These are phyloP conservation scores for Scheffersomyces illinoinensis DNA, from an alignment of 1,139 yeast genomes.

Conservation along the genomic window DNA sequence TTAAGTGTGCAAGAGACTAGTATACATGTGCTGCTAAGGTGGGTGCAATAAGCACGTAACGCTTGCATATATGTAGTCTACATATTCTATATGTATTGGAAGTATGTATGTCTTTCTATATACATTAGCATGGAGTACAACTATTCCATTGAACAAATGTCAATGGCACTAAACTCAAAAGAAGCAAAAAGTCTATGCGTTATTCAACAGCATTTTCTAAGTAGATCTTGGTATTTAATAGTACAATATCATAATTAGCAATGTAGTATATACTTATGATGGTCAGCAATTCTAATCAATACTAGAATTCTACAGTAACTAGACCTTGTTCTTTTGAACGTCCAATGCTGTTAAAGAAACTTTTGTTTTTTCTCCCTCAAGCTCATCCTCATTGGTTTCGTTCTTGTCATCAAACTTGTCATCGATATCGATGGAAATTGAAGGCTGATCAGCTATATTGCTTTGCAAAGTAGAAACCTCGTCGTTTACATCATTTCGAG, in stretches of 20 bases:
- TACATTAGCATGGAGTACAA: no score
- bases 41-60: no score
- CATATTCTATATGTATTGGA: no score
- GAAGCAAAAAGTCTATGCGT: no score
- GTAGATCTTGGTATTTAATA: no score
- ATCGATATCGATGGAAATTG: background rate
- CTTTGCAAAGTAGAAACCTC: conserved; percentile 18
- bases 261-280: background rate
- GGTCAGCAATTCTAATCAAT: background rate
- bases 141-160: no score
- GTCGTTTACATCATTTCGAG: conserved; percentile 7
- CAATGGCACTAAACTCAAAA: no score
- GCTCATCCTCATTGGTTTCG: background rate
- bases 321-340: background rate
- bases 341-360: background rate
- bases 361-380: background rate
- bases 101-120: no score
- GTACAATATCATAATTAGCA: background rate
- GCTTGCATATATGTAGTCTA: no score
- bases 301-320: background rate
- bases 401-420: background rate
- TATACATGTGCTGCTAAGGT: background rate
- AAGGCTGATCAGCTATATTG: conserved; percentile 2
- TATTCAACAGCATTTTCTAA: no score
- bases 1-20: background rate